Conservation (phyloP, 208 protist species). For the Leishmania lainsoni region DNA sequence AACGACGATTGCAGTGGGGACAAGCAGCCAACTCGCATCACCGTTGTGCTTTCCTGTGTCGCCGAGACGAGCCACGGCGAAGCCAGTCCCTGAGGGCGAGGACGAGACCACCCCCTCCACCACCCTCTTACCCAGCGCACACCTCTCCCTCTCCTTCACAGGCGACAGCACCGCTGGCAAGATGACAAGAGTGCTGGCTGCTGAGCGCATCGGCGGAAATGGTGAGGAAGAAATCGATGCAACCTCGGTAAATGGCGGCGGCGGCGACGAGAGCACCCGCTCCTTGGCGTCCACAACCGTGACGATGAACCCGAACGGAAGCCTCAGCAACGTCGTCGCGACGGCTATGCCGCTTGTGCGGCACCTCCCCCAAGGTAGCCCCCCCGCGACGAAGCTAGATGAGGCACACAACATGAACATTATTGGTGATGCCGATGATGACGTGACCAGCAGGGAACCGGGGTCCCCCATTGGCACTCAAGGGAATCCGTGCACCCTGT, state of each 20-base stretch:
- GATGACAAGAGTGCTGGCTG: not conserved
- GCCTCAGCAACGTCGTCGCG: not conserved
- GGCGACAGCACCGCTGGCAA: slow-evolving; percentile 1
- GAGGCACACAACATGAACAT: not conserved
- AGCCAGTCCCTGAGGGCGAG: not conserved
- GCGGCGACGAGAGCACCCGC: not conserved
- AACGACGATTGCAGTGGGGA: not conserved
- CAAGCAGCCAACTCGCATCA: not conserved
- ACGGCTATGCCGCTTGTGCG: not conserved
- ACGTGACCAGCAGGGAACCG: not conserved
- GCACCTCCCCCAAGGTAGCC: not conserved
- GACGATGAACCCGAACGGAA: not conserved
- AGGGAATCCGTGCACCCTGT: not conserved
- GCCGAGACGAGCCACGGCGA: not conserved
- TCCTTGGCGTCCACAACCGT: not conserved
- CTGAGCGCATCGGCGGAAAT: not conserved
- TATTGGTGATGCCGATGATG: not conserved
- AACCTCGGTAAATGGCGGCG: not conserved
- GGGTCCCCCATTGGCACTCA: not conserved
- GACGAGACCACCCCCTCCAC: not conserved
- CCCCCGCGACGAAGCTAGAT: not conserved
- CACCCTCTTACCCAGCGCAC: not conserved
- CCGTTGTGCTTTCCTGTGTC: not conserved
- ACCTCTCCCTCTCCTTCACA: not conserved
- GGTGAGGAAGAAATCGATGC: not conserved